Evolutionary conservation across 2,329 filamentous ascomycete species (phyloP).

Genomic region (Talaromyces sp.): DNA sequence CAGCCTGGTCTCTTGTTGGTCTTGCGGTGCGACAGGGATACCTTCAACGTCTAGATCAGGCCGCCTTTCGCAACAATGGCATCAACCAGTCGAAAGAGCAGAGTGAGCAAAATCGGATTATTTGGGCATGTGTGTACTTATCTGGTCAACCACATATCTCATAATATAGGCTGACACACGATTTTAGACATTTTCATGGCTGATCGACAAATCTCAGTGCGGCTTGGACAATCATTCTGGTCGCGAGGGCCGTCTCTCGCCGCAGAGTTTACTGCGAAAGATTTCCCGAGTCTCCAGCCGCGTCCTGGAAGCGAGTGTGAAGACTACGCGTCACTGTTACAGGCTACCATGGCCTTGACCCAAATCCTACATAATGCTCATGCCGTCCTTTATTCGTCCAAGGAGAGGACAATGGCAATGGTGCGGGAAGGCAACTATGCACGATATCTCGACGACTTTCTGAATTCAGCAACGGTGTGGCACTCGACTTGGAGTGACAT

Average conservation of each 20-base stretch:
- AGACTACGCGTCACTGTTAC: constrained; percentile 10
- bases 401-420: constrained; percentile 17
- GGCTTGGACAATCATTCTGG: constrained; percentile 23
- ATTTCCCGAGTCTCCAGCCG: constrained; percentile 16
- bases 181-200: constrained; percentile 17
- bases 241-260: constrained; percentile 21
- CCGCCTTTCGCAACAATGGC: constrained; percentile 16
- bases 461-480: constrained; percentile 9
- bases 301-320: neutral
- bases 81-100: neutral
- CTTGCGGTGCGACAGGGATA: constrained; percentile 22
- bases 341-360: constrained; percentile 19
- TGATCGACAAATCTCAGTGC: constrained; percentile 22
- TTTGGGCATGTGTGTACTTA: neutral
- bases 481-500: neutral
- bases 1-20: constrained; percentile 23
- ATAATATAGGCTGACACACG: neutral
- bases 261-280: constrained; percentile 17
- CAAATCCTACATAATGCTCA: constrained; percentile 21
- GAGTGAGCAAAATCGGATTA: neutral
- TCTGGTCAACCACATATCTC: neutral
- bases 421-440: constrained; percentile 18
- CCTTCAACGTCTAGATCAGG: constrained; percentile 19
- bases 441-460: constrained; percentile 21
- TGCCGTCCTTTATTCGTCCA: constrained; percentile 19